These are phyloP conservation scores for Adansonia digitata DNA, from an alignment of 345 rosid genomes.

Conservation along the genomic window DNA sequence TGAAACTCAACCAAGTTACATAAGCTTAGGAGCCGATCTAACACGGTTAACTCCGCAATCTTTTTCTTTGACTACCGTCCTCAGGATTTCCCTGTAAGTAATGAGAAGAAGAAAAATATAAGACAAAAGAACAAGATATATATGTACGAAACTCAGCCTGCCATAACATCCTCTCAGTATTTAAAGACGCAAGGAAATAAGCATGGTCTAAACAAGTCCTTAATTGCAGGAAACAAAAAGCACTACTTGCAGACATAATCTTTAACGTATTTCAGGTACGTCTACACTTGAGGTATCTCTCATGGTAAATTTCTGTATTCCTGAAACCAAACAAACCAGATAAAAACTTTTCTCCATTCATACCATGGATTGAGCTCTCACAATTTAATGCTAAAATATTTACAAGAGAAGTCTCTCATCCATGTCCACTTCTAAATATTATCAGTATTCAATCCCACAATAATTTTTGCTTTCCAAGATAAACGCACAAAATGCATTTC, in stretches of 20 bases:
- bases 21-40: slow-evolving; percentile 33
- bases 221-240: not conserved
- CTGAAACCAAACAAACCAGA: not conserved
- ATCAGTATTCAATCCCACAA: not conserved
- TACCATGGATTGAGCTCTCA: not conserved
- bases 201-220: not conserved
- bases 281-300: not conserved
- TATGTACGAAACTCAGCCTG: not conserved
- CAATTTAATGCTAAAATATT: not conserved
- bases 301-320: not conserved
- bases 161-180: slow-evolving; percentile 3
- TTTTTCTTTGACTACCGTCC: slow-evolving; percentile 69
- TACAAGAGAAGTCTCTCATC: not conserved
- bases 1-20: slow-evolving; percentile 32
- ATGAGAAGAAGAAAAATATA: not conserved
- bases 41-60: slow-evolving; percentile 52
- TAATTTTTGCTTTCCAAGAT: not conserved
- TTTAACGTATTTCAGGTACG: not conserved
- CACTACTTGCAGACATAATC: not conserved
- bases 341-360: not conserved
- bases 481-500: not conserved
- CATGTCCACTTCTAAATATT: slow-evolving; percentile 1
- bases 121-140: not conserved
- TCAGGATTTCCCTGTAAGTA: slow-evolving; percentile 63
- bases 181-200: not conserved